Conservation (phyloP, 257 asterid species). For the Nicotiana undulata region DNA sequence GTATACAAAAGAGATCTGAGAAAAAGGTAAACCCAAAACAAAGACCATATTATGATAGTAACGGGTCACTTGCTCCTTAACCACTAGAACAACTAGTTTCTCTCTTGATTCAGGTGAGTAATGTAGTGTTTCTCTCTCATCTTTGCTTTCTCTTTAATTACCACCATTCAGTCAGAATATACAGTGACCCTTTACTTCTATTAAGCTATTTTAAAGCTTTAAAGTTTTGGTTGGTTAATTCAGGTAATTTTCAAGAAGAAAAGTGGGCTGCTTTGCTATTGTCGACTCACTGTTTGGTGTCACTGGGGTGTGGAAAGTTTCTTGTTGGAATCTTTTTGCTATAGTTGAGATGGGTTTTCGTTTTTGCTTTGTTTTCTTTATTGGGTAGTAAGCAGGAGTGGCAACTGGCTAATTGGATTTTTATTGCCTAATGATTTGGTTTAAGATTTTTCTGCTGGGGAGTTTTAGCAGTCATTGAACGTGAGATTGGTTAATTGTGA, state of each 20-base stretch:
- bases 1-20: constrained; percentile 53
- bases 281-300: background rate
- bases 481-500: constrained; percentile 2
- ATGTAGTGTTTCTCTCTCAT: constrained; percentile 16
- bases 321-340: constrained; percentile 15
- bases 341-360: constrained; percentile 16
- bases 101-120: constrained; percentile 61
- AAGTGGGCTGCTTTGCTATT: background rate
- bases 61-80: constrained; percentile 49
- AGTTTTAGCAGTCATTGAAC: constrained; percentile 7
- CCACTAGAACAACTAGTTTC: constrained; percentile 30
- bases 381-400: background rate
- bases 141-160: constrained; percentile 13
- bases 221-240: background rate
- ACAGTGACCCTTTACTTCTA: background rate
- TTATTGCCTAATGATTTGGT: constrained; percentile 1
- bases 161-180: constrained; percentile 19
- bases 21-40: constrained; percentile 12
- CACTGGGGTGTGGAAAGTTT: background rate
- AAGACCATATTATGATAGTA: constrained; percentile 30
- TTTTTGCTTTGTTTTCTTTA: constrained; percentile 1
- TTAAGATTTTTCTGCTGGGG: background rate
- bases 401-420: constrained; percentile 3
- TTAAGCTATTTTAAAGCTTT: background rate
- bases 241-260: background rate